Evolutionary conservation across 495 filamentous ascomycete genomes (phyloP).

Genomic region (Xylaria scruposa): DNA sequence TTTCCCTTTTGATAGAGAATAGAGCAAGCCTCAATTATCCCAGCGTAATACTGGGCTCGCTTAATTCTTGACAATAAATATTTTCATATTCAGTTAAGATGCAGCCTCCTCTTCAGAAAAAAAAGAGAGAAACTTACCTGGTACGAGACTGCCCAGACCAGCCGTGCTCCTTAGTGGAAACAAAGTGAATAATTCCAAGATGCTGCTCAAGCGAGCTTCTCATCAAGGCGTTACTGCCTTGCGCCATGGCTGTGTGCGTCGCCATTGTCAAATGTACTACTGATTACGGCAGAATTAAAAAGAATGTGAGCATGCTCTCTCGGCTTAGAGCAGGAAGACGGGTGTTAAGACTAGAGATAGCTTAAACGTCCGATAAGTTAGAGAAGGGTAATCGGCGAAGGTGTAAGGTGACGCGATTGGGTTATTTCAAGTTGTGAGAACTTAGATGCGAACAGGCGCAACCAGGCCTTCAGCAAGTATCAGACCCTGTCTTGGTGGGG

Average conservation of each 20-base stretch:
- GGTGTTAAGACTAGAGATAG: not conserved
- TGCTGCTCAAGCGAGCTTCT: constrained; percentile 38
- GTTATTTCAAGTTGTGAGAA: not conserved
- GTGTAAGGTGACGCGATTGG: not conserved
- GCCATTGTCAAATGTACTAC: constrained; percentile 30
- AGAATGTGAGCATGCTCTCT: constrained; percentile 1
- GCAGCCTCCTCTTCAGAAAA: not conserved
- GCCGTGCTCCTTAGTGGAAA: constrained; percentile 33
- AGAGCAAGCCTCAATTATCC: not conserved
- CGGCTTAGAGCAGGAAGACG: too few species aligned
- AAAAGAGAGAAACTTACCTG: constrained; percentile 27
- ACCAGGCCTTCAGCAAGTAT: too few species aligned
- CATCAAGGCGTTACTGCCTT: constrained; percentile 40
- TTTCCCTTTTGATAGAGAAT: not conserved
- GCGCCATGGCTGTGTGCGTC: constrained; percentile 43
- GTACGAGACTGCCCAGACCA: constrained; percentile 41
- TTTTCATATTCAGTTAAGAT: too few species aligned
- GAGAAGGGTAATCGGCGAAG: too few species aligned
- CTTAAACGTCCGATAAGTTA: not conserved
- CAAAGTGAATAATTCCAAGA: constrained; percentile 38
- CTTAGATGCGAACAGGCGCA: not conserved
- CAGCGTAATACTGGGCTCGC: not conserved
- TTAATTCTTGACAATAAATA: not conserved
- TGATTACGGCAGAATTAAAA: not conserved
- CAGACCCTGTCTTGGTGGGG: not conserved